Conservation (phyloP, 805 yeast genomes). For the Metschnikowia orientalis region DNA sequence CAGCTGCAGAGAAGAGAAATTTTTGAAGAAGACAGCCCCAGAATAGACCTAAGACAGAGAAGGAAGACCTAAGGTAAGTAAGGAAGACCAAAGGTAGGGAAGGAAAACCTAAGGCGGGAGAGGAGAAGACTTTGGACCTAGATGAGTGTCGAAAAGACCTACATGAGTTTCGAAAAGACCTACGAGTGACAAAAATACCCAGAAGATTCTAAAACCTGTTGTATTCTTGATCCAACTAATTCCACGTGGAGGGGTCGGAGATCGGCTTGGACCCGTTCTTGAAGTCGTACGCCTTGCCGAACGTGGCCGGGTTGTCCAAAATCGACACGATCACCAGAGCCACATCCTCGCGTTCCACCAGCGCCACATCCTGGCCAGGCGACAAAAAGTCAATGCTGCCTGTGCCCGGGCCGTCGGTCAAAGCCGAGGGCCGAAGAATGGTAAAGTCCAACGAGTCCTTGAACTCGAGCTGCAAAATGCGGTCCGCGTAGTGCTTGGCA, state of each 20-base stretch:
- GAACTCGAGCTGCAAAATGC: conserved; percentile 33
- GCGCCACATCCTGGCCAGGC: conserved; percentile 20
- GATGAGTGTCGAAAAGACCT: too few species aligned
- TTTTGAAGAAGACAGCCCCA: too few species aligned
- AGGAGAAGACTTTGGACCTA: too few species aligned
- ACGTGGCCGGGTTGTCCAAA: conserved; percentile 34
- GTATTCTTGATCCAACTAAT: too few species aligned
- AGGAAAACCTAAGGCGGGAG: too few species aligned
- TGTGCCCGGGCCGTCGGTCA: conserved; percentile 37
- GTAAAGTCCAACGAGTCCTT: conserved; percentile 47
- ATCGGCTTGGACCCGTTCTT: conserved; percentile 38
- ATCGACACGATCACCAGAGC: conserved; percentile 42
- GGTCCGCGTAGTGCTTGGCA: conserved; percentile 60
- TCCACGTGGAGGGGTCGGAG: conserved; percentile 15
- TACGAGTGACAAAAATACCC: too few species aligned
- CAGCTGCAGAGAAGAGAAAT: too few species aligned
- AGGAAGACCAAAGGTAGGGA: too few species aligned
- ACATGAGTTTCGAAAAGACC: too few species aligned
- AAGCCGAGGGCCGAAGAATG: conserved; percentile 50
- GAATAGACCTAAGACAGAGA: too few species aligned
- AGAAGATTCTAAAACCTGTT: too few species aligned
- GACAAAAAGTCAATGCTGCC: conserved; percentile 41
- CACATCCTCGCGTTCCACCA: conserved; percentile 50
- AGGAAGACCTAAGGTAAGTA: too few species aligned
- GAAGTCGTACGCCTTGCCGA: conserved; percentile 41